Evolutionary conservation across 2,329 filamentous ascomycete genomes (phyloP).

Genomic region (Metarhizium sp.): DNA sequence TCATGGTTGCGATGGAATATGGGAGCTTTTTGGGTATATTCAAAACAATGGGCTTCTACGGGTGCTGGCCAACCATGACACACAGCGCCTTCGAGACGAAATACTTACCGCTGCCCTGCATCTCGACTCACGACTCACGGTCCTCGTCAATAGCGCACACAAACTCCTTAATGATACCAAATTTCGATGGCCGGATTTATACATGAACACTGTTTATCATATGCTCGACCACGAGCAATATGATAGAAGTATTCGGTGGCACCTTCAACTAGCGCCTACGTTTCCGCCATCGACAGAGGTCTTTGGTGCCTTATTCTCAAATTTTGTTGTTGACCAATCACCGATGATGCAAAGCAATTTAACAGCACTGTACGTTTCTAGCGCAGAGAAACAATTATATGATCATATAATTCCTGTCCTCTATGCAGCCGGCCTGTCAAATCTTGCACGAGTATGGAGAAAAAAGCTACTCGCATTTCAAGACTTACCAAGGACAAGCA

Average conservation of each 20-base stretch:
- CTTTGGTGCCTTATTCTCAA: conserved; percentile 34
- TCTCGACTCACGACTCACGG: conserved; percentile 14
- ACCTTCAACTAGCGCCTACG: conserved; percentile 31
- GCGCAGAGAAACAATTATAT: conserved; percentile 34
- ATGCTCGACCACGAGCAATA: conserved; percentile 31
- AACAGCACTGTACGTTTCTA: conserved; percentile 34
- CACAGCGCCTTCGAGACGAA: conserved; percentile 18
- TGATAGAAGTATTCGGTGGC: conserved; percentile 35
- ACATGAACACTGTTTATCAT: conserved; percentile 34
- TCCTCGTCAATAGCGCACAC: conserved; percentile 17
- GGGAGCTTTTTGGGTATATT: conserved; percentile 18
- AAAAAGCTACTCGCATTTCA: conserved; percentile 26
- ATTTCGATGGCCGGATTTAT: conserved; percentile 40
- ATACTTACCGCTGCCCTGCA: conserved; percentile 20
- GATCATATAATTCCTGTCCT: conserved; percentile 42
- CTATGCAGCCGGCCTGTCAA: conserved; percentile 35
- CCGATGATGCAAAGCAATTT: conserved; percentile 29
- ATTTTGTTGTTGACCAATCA: conserved; percentile 29
- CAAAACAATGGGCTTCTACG: conserved; percentile 7
- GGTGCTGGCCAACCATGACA: conserved; percentile 13
- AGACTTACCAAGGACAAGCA: conserved; percentile 32
- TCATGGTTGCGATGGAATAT: conserved; percentile 15
- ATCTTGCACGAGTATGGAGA: conserved; percentile 39
- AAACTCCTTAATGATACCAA: conserved; percentile 26
- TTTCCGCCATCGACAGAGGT: conserved; percentile 32